Base-by-base conservation (phyloP, 345 rosid genomes). In the Arabidopsis arenosa region DNA sequence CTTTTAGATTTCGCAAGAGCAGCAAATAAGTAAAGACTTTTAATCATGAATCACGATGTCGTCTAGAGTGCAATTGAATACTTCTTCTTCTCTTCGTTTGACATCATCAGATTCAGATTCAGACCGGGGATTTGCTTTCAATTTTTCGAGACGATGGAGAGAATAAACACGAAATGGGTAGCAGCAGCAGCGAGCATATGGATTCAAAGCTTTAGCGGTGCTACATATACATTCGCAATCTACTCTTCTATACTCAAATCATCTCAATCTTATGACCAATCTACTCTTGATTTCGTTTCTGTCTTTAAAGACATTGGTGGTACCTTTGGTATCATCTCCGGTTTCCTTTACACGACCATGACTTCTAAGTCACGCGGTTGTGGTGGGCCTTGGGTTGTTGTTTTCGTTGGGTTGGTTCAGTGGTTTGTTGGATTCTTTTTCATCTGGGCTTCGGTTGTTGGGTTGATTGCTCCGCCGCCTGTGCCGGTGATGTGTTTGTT, bases 251-350 rank as follows among this genome's bases (percentile, higher is more conserved):
- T 77, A 72, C 94, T 93, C 81, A 93, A 93, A 76, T 85, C 94
- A 54, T 81, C 86, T 75, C 98, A 89, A 75, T 80, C 80, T 73
- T 91, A 93, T 86, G 87, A 89, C 77, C 98, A 91, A 72, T 87
- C 91, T 45, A 93, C 98, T 11, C 98, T 93, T 70, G 98, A 93
- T 80, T 85, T 88, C 78, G 87, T 93, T 66, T 93, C 97, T 36
- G 96, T 93, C 83, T 91, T 89, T 81, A 93, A 93, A 77, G 97
- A 93, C 83, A 91, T 91, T 79, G 98, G 98, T 52, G 93, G 96
- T 62, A 89, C 91, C 81, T 79, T 77, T 58, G 98, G 97, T 26
- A 56, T 88, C 83, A 71, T 91, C 57, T 87, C 97, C 14, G 98
- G 98, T 30, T 82, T 82, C 66, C 93, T 93, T 45, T 93, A 89